These are phyloP conservation scores for Monilinia fructigena DNA, from an alignment of 2,329 filamentous ascomycete genomes.

Conservation along the genomic window DNA sequence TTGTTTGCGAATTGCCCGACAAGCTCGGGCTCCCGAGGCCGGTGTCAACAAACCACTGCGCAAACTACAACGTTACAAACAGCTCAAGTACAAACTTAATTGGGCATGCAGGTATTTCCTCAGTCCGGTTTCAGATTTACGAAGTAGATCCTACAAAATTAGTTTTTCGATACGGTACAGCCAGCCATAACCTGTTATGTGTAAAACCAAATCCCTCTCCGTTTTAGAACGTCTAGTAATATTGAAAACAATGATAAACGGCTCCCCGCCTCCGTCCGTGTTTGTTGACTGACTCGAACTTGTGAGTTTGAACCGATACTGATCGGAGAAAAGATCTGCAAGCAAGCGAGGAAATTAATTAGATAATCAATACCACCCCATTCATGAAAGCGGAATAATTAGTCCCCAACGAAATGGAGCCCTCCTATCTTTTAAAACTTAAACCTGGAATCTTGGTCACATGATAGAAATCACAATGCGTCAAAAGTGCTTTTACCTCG, in stretches of 20 bases:
- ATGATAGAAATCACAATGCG: neutral
- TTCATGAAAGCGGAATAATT: constrained; percentile 1
- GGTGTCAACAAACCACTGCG: no score
- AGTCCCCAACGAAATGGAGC: neutral
- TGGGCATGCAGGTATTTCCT: neutral
- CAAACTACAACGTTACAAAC: no score
- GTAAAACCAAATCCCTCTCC: neutral
- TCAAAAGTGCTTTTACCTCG: neutral
- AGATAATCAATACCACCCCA: neutral
- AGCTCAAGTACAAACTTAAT: no score
- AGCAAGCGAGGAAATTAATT: neutral
- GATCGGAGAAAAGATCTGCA: neutral
- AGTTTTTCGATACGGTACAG: neutral
- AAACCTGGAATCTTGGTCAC: neutral
- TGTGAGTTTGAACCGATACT: neutral
- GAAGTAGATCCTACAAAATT: neutral
- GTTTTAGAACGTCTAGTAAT: neutral
- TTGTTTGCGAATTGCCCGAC: neutral
- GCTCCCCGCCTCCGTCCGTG: neutral
- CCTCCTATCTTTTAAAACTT: neutral
- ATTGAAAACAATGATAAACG: neutral
- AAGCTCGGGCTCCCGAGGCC: no score
- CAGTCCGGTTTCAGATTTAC: neutral
- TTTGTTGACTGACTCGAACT: neutral
- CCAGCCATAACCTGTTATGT: neutral